Base-by-base conservation (phyloP, 345 rosid species). In the Barbarea vulgaris region DNA sequence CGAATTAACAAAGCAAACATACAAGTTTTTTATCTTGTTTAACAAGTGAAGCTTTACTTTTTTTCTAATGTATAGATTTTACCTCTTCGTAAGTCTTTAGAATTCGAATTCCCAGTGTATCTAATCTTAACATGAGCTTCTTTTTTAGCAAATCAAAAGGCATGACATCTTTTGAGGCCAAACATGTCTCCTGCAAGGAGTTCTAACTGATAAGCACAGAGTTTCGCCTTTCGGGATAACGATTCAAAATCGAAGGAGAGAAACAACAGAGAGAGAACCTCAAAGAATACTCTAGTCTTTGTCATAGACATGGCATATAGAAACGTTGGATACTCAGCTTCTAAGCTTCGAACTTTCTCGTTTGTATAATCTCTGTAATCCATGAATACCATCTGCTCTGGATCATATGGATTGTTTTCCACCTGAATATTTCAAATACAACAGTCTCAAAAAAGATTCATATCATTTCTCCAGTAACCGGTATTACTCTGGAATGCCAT, bases 371-470 rank as follows among this genome's bases (percentile, higher is more conserved):
- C 90, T 87, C 99, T 85, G 74, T 91, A 95, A 72, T 95, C 99
- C 99, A 91, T 95, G 85, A 95, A 95, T 71, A 95, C 97, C 99
- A 90, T 95, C 80, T 86, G 83, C 64, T 84, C 87, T 42, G 97
- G 97, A 87, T 95, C 96, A 82, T 86, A 95, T 57, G 99, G 96
- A 86, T 80, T 86, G 77, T 84, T 87, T 82, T 95, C 97, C 85
- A 95, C 99, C 99, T 91, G 83, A 51, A 74, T 67, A 62, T 44
- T 53, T 47, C 70, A 58, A 33, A 75, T 4, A 64, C 44, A 79
- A 57, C 17, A 46, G 57, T 64, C 17, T 50, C 50, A 71, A 8
- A 71, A 8, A 55, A 57, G 33, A 27, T 37, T 13, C 33, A 46
- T 64, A 61, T 15, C 5, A 9, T 3, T 55, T 13, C 12, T 65